Evolutionary conservation across 1,284 basidiomycete species (phyloP).

Genomic region (Pisolithus thermaeus): DNA sequence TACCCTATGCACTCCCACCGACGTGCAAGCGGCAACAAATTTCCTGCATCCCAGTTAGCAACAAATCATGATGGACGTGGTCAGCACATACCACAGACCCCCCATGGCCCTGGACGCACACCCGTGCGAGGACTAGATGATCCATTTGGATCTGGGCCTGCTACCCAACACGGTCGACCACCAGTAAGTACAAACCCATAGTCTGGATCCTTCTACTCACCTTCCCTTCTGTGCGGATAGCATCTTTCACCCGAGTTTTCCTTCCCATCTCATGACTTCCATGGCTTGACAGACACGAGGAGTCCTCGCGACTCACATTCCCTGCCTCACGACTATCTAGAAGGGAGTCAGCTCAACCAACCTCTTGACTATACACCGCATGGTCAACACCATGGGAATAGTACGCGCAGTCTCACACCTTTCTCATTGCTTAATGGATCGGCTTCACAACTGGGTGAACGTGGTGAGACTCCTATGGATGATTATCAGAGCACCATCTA

Average conservation of each 20-base stretch:
- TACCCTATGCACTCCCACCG: too few relatives aligned
- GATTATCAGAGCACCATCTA: background rate
- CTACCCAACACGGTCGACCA: background rate
- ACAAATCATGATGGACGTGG: background rate
- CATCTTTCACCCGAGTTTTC: background rate
- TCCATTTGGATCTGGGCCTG: background rate
- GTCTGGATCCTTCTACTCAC: background rate
- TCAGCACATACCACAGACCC: background rate
- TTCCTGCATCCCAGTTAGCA: background rate
- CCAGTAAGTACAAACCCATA: background rate
- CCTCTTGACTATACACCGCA: too few relatives aligned
- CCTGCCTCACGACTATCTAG: too few relatives aligned
- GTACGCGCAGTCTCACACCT: too few relatives aligned
- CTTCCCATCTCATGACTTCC: background rate
- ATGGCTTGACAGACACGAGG: too few relatives aligned
- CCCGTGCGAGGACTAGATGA: background rate
- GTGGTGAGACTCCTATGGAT: background rate
- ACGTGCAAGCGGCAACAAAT: background rate
- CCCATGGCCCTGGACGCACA: background rate
- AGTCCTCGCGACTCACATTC: too few relatives aligned
- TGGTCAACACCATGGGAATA: too few relatives aligned
- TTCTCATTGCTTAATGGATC: too few relatives aligned
- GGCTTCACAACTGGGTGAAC: background rate
- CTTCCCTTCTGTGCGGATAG: background rate
- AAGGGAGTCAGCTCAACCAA: too few relatives aligned